phyloP scores from a whole-genome alignment of 331 rosid genomes.

The Erythrophleum ivorense region DNA sequence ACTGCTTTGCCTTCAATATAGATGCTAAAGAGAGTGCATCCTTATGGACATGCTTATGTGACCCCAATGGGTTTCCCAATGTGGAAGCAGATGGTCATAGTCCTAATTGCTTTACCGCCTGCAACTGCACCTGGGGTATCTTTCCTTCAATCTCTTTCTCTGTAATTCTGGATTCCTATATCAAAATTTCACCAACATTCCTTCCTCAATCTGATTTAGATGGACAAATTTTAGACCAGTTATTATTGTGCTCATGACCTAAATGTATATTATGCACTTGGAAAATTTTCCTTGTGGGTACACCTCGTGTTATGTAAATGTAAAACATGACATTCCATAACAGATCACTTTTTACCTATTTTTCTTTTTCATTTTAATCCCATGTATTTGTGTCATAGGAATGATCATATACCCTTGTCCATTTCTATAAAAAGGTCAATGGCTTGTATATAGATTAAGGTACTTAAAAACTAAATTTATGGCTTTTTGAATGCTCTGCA shows the following conservation, averaged over 20 bases:
- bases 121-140: slow-evolving; percentile 88
- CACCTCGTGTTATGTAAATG: neutral
- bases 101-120: slow-evolving; percentile 70
- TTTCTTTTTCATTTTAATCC: neutral
- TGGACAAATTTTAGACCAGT: slow-evolving; percentile 16
- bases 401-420: neutral
- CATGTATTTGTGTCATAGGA: slow-evolving; percentile 12
- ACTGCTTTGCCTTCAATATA: slow-evolving; percentile 42
- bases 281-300: neutral
- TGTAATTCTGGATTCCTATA: slow-evolving; percentile 1
- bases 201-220: slow-evolving; percentile 21
- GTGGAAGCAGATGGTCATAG: slow-evolving; percentile 57
- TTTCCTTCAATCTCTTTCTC: slow-evolving; percentile 38
- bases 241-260: slow-evolving; percentile 1
- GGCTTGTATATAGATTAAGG: neutral
- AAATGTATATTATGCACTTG: neutral
- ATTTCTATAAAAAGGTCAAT: slow-evolving; percentile 9
- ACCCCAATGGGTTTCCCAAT: slow-evolving; percentile 72
- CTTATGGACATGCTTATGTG: slow-evolving; percentile 82
- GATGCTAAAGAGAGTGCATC: slow-evolving; percentile 56
- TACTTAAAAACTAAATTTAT: slow-evolving; percentile 38
- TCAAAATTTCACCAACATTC: neutral
- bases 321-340: neutral
- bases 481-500: slow-evolving; percentile 52
- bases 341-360: slow-evolving; percentile 6